Base-by-base conservation (phyloP, 2,329 filamentous ascomycete genomes). In the Penicillium sp. region DNA sequence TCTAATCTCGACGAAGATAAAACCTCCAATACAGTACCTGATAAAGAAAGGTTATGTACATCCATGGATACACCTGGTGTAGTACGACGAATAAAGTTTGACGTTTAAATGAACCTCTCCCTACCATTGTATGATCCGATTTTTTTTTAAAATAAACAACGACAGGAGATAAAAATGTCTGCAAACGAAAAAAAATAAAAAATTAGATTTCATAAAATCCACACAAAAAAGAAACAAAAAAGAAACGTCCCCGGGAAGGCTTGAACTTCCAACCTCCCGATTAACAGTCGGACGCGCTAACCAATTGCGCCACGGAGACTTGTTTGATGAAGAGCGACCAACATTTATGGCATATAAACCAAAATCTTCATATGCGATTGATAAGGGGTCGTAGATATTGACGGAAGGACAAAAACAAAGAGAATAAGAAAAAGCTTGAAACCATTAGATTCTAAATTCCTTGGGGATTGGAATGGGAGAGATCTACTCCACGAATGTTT, bases 191-290 rank as follows among this genome's bases (percentile, higher is more conserved):
- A 17, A 23, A n/a, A n/a, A n/a, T n/a, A n/a, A n/a, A n/a, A n/a
- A n/a, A n/a, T n/a, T 23, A 1, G 3, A 36, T 6, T n/a, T 23
- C 6, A n/a, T n/a, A 39, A 41, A 44, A 44, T 19, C 1, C 5
- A 10, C 9, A 2, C 3, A 2, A 23, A 23, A 12, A 39, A 39
- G 21, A 12, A 5, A 10, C 3, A 41, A 10, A 60, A 62, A 61
- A 53, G 2, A 48, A 59, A 31, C 72, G 70, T 73, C 70, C 72
- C 72, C 68, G 72, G 70, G 70, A 74, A 73, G 71, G 72, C 71
- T 74, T 68, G 72, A 74, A 74, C 72, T 73, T 73, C 71, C 71
- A 72, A 72, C 70, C 70, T 74, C 70, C 64, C 63, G 66, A 69
- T 69, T 71, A 70, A 71, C 69, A 70, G 68, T 70, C 68, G 66